Evolutionary conservation across 2,329 filamentous ascomycete species (phyloP).

Genomic region (Pseudopithomyces maydicus): DNA sequence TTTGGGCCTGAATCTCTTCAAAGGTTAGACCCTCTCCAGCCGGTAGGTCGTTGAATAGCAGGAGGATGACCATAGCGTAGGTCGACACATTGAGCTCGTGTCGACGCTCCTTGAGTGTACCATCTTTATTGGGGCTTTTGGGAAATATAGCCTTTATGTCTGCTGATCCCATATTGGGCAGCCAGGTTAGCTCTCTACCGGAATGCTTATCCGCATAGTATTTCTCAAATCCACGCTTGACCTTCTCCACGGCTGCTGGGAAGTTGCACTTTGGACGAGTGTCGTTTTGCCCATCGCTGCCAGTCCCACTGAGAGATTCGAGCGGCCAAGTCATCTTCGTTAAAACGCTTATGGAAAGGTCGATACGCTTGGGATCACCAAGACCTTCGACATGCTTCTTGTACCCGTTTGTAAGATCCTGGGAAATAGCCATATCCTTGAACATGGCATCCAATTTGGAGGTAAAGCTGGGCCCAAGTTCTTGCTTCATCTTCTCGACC

Average conservation of each 20-base stretch:
- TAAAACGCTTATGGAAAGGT: conserved; percentile 82
- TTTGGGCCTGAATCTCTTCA: conserved; percentile 82
- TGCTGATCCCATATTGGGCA: conserved; percentile 75
- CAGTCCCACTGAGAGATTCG: conserved; percentile 74
- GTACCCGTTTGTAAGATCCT: conserved; percentile 80
- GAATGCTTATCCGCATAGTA: conserved; percentile 89
- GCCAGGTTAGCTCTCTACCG: conserved; percentile 87
- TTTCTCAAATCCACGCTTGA: conserved; percentile 84
- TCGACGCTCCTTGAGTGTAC: conserved; percentile 67
- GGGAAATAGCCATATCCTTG: conserved; percentile 88
- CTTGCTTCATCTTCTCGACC: conserved; percentile 95
- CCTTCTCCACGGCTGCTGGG: conserved; percentile 71
- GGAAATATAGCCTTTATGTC: conserved; percentile 84
- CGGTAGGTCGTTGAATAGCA: conserved; percentile 83
- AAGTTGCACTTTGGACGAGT: conserved; percentile 67
- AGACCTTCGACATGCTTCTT: conserved; percentile 68
- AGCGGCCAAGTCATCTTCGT: conserved; percentile 96
- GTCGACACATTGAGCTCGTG: conserved; percentile 94
- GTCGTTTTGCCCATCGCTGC: conserved; percentile 56
- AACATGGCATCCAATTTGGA: conserved; percentile 96
- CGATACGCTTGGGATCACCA: conserved; percentile 68
- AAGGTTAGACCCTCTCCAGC: conserved; percentile 58
- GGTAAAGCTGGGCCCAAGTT: conserved; percentile 93
- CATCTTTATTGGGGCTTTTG: conserved; percentile 71
- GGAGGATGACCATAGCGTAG: conserved; percentile 85